Evolutionary conservation across 2,329 filamentous ascomycete species (phyloP).

Genomic region (Colletotrichum tofieldiae): DNA sequence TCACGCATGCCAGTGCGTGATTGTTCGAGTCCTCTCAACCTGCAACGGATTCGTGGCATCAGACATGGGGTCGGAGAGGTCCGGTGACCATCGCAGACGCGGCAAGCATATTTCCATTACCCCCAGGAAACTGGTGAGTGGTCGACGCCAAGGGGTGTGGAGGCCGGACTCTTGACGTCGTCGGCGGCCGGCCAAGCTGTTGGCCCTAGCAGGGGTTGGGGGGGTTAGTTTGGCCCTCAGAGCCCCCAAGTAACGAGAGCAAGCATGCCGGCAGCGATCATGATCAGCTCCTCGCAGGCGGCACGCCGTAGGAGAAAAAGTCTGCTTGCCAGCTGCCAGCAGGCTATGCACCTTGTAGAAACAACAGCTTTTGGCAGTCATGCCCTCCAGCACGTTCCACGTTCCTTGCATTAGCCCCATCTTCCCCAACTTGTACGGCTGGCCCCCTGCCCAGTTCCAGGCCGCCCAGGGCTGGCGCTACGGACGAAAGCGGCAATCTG

Average conservation of each 20-base stretch:
- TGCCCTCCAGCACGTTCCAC: slow-evolving; percentile 15
- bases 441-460: neutral
- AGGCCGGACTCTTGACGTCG: slow-evolving; percentile 33
- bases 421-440: slow-evolving; percentile 30
- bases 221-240: neutral
- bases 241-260: slow-evolving; percentile 7
- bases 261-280: slow-evolving; percentile 33
- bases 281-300: slow-evolving; percentile 1
- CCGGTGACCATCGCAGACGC: slow-evolving; percentile 34
- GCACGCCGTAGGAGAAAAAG: slow-evolving; percentile 2
- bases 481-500: slow-evolving; percentile 36
- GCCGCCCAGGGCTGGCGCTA: slow-evolving; percentile 23
- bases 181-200: slow-evolving; percentile 20
- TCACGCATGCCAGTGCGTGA: neutral
- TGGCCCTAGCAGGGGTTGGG: slow-evolving; percentile 14
- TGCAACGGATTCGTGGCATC: slow-evolving; percentile 33
- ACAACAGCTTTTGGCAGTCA: neutral
- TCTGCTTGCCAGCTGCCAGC: slow-evolving; percentile 2
- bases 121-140: slow-evolving; percentile 42
- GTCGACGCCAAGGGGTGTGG: slow-evolving; percentile 10
- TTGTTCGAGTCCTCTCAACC: slow-evolving; percentile 21
- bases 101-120: slow-evolving; percentile 41
- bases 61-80: slow-evolving; percentile 23
- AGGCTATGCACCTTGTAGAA: neutral
- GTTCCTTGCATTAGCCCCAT: slow-evolving; percentile 43